Evolutionary conservation across 176 grass and related monocot genomes (phyloP).

Genomic region (Bromus sterilis): DNA sequence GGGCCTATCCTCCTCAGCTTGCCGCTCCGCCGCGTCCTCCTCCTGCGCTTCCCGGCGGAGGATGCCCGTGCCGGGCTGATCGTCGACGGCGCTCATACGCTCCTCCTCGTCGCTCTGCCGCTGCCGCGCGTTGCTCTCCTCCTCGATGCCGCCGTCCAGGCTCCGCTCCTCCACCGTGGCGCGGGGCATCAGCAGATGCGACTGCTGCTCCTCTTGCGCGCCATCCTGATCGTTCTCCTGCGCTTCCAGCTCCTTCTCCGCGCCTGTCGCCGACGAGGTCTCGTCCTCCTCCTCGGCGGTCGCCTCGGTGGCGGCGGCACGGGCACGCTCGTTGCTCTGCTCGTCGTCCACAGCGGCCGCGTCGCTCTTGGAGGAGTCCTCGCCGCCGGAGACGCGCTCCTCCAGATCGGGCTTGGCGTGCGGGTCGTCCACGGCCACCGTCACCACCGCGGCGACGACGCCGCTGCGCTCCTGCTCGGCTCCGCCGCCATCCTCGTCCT

Average conservation of each 20-base stretch:
- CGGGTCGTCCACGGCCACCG: slow-evolving; percentile 10
- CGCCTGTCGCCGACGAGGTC: background rate
- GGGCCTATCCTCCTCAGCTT: background rate
- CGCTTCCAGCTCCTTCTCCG: background rate
- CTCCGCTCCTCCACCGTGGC: slow-evolving; percentile 46
- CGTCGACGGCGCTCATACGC: slow-evolving; percentile 35
- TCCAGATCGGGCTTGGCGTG: slow-evolving; percentile 21
- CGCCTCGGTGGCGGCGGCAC: background rate
- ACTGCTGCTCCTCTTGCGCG: slow-evolving; percentile 17
- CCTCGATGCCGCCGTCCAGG: slow-evolving; percentile 66
- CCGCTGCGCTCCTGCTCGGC: slow-evolving; percentile 2
- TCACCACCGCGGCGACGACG: background rate
- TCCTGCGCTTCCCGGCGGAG: slow-evolving; percentile 39
- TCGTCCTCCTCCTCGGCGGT: background rate
- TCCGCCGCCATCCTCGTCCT: background rate
- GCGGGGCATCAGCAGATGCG: slow-evolving; percentile 22
- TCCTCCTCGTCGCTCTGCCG: slow-evolving; percentile 49
- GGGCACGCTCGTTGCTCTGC: background rate
- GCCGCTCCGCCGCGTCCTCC: background rate
- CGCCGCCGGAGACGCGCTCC: background rate
- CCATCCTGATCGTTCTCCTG: slow-evolving; percentile 12
- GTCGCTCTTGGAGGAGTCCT: background rate
- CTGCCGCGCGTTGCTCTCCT: slow-evolving; percentile 52
- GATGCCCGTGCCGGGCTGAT: slow-evolving; percentile 14
- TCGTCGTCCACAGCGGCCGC: background rate